A percentile compares a stretch with the other conserved stretches of the same genome.
phyloP scores from a whole-genome alignment of 164 flowering plant genomes.

The Brasenia schreberi region DNA sequence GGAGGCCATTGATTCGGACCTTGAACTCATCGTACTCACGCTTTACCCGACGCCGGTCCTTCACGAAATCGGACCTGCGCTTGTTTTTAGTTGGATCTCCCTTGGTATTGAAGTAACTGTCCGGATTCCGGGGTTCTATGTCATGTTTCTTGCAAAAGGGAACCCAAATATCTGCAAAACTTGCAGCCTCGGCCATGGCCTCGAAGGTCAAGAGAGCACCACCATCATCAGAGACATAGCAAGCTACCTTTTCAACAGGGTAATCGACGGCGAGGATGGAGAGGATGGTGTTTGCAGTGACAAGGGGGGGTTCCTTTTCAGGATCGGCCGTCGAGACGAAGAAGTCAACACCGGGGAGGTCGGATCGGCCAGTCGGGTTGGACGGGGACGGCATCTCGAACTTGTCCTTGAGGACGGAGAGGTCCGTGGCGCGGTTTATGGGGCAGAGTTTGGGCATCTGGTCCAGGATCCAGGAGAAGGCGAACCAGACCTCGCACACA shows the following conservation, averaged over 20 bases:
- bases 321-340: slow-evolving; percentile 87
- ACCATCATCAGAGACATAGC: slow-evolving; percentile 77
- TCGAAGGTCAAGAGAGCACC: slow-evolving; percentile 73
- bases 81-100: slow-evolving; percentile 73
- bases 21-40: slow-evolving; percentile 87
- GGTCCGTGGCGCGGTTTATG: slow-evolving; percentile 51
- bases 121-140: slow-evolving; percentile 77
- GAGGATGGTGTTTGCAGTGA: slow-evolving; percentile 71
- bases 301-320: slow-evolving; percentile 74
- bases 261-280: slow-evolving; percentile 66
- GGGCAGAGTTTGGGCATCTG: slow-evolving; percentile 69
- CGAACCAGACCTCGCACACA: slow-evolving; percentile 71
- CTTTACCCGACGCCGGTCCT: slow-evolving; percentile 59
- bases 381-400: slow-evolving; percentile 60
- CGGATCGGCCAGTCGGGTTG: slow-evolving; percentile 67
- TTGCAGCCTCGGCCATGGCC: slow-evolving; percentile 89
- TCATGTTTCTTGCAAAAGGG: slow-evolving; percentile 71
- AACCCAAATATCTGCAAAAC: slow-evolving; percentile 76
- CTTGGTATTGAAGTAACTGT: slow-evolving; percentile 47
- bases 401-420: slow-evolving; percentile 44
- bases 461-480: slow-evolving; percentile 78
- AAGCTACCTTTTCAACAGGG: slow-evolving; percentile 67
- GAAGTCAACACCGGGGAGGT: slow-evolving; percentile 62
- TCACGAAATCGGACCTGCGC: slow-evolving; percentile 56
- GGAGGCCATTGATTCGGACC: slow-evolving; percentile 70